Percentiles rank a stretch among this genome's conserved stretches.
Conservation (phyloP, 352 stramenopile species). For the Saprolegnia parasitica region DNA sequence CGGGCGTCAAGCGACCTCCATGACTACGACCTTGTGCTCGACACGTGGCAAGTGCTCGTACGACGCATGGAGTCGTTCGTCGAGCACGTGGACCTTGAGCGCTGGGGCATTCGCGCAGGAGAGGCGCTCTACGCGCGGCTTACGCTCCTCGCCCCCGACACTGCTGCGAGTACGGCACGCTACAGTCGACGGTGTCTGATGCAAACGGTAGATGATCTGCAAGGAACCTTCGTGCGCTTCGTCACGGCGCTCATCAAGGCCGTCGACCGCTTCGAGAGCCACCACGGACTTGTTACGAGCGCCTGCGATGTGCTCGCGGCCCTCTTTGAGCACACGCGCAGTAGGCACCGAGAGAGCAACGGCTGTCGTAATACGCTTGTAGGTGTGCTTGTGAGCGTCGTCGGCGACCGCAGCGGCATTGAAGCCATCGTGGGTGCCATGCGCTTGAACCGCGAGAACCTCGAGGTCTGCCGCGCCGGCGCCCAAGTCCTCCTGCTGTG, state of each 20-base stretch:
- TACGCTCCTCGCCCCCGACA: background rate
- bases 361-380: background rate
- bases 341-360: background rate
- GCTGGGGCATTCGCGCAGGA: conserved; percentile 13
- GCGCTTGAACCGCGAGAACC: conserved; percentile 21
- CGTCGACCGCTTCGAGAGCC: background rate
- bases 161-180: background rate
- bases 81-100: conserved; percentile 19
- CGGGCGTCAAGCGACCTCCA: background rate
- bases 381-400: conserved; percentile 15
- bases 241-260: conserved; percentile 15
- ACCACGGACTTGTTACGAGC: conserved; percentile 10
- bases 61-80: conserved; percentile 22
- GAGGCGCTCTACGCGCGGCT: background rate
- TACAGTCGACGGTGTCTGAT: background rate
- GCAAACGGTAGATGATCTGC: background rate
- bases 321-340: background rate
- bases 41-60: conserved; percentile 3
- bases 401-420: conserved; percentile 19
- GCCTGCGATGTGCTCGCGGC: background rate
- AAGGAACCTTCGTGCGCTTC: background rate
- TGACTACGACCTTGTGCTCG: conserved; percentile 5
- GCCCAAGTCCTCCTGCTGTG: conserved; percentile 25
- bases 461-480: background rate
- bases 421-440: conserved; percentile 19